These are phyloP conservation scores for Mortierella sp. DNA, from an alignment of 371 early-diverging fungal genomes.

Conservation along the genomic window DNA sequence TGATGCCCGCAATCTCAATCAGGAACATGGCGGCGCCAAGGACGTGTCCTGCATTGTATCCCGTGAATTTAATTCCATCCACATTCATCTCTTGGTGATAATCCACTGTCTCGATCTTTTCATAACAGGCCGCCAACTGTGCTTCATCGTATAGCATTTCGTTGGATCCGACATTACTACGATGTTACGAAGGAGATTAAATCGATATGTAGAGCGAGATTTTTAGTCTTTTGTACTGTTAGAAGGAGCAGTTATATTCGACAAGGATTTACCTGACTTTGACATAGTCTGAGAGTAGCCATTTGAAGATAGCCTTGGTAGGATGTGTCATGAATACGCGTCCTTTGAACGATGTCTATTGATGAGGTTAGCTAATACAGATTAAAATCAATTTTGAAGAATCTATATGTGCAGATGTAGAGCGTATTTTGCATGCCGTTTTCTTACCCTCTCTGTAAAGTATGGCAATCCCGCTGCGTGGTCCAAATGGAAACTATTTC, in stretches of 20 bases:
- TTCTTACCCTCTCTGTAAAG: constrained; percentile 92
- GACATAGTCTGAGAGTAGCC: constrained; percentile 98
- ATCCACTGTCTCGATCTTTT: constrained; percentile 98
- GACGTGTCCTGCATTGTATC: constrained; percentile 99
- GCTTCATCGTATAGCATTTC: constrained; percentile 97
- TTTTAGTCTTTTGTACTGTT: neutral
- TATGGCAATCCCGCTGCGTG: constrained; percentile 99
- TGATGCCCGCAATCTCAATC: constrained; percentile 97
- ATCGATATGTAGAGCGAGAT: neutral
- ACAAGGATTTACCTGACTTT: constrained; percentile 80
- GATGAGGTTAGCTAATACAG: neutral
- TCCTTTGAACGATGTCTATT: constrained; percentile 97
- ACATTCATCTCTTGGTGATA: constrained; percentile 98
- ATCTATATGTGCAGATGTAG: neutral
- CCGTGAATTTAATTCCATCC: constrained; percentile 97
- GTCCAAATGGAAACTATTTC: constrained; percentile 97
- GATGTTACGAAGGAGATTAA: neutral
- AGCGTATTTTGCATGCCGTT: neutral
- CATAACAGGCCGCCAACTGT: constrained; percentile 93
- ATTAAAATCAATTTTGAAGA: neutral
- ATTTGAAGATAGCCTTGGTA: constrained; percentile 99
- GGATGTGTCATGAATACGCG: constrained; percentile 99
- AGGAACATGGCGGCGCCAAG: constrained; percentile 99
- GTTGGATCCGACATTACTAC: constrained; percentile 85
- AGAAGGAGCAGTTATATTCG: neutral